phyloP scores from a whole-genome alignment of 495 filamentous ascomycete genomes.

The Geoglossum glabrum region DNA sequence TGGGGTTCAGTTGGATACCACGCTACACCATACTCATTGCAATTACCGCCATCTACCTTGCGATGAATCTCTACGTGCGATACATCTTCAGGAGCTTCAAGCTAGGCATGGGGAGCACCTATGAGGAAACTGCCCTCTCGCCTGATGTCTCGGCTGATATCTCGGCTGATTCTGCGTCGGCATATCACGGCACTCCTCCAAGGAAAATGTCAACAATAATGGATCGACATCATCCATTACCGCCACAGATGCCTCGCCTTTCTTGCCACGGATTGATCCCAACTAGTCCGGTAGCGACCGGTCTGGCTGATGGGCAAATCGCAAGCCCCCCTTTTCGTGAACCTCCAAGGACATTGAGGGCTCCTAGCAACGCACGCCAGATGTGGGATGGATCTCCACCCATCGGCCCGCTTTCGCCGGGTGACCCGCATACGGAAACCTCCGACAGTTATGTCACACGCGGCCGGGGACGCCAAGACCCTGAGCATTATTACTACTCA shows the following conservation, averaged over 20 bases:
- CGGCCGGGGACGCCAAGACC: not conserved
- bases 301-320: not conserved
- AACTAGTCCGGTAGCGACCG: constrained; percentile 11
- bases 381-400: not conserved
- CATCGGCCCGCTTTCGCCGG: not conserved
- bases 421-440: not conserved
- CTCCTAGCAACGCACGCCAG: not conserved
- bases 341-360: not conserved
- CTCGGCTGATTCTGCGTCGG: not conserved
- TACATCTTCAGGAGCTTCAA: constrained; percentile 21
- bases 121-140: not conserved
- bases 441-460: not conserved
- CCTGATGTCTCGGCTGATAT: not conserved
- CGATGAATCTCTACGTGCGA: constrained; percentile 47
- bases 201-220: constrained; percentile 10
- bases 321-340: not conserved
- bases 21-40: constrained; percentile 44
- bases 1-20: constrained; percentile 49
- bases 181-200: not conserved
- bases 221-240: constrained; percentile 5
- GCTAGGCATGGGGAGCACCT: not conserved
- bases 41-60: constrained; percentile 39
- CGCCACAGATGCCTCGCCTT: constrained; percentile 20
- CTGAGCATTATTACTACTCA: not conserved
- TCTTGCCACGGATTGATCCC: constrained; percentile 22